phyloP scores from a whole-genome alignment of 768 basidiomycete genomes.

The Dacryopinax spathularia region DNA sequence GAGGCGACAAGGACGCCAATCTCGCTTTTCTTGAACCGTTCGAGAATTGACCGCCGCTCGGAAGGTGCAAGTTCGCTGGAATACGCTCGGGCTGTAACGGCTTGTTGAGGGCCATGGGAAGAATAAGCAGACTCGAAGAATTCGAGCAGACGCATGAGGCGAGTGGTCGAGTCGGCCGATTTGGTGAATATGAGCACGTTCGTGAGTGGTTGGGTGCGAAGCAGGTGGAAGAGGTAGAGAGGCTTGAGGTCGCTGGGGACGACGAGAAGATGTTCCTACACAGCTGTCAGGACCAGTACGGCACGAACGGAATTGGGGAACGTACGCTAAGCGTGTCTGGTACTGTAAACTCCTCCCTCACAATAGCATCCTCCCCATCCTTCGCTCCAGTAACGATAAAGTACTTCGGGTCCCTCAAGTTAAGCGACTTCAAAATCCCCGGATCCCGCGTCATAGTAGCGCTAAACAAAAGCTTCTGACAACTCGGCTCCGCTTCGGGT shows the following conservation, averaged over 20 bases:
- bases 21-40: slow-evolving; percentile 64
- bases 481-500: slow-evolving; percentile 50
- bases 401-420: slow-evolving; percentile 68
- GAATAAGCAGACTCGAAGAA: slow-evolving; percentile 52
- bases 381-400: slow-evolving; percentile 48
- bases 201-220: slow-evolving; percentile 43
- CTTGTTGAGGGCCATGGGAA: slow-evolving; percentile 10
- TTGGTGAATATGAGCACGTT: slow-evolving; percentile 93
- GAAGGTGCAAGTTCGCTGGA: slow-evolving; percentile 66
- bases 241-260: slow-evolving; percentile 72
- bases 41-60: slow-evolving; percentile 65
- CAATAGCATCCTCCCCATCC: slow-evolving; percentile 28
- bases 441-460: slow-evolving; percentile 92
- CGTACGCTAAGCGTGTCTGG: slow-evolving; percentile 61
- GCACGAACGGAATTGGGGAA: slow-evolving; percentile 2
- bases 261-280: slow-evolving; percentile 75
- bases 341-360: slow-evolving; percentile 66
- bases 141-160: slow-evolving; percentile 67
- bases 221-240: slow-evolving; percentile 73
- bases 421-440: slow-evolving; percentile 73
- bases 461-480: slow-evolving; percentile 91
- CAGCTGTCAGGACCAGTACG: background rate
- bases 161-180: slow-evolving; percentile 74
- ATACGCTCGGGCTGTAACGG: slow-evolving; percentile 54
- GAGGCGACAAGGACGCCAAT: slow-evolving; percentile 93